Base-by-base conservation (phyloP, 371 early-diverging fungal genomes). In the Mortierella sp. region DNA sequence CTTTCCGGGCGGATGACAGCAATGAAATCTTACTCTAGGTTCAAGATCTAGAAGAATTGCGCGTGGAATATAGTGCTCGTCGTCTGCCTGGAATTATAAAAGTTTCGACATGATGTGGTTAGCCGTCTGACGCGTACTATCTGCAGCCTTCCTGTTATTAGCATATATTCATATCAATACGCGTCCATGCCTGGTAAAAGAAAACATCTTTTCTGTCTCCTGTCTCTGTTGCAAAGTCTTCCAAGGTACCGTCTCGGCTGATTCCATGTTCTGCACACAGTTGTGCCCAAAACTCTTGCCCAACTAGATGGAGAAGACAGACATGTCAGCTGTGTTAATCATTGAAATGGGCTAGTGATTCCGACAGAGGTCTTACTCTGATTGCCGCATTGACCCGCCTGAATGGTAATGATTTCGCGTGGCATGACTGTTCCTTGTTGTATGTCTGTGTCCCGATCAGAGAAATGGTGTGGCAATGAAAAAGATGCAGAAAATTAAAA, bases 151-250 rank as follows among this genome's bases (percentile, higher is more conserved):
- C 3, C n/a, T 17, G n/a, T 45, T 22, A 19, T n/a, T 45, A 45
- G 45, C n/a, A 17, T 6, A 32, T n/a, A 6, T 51, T 10, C 34
- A 17, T 35, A 2, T 15, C 60, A 8, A 19, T n/a, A 9, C 7
- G 1, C 1, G 19, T 28, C 35, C 65, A 67, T 82, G 94, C 96
- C 85, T 99, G 99, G 85, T 99, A 99, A 82, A 99, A 99, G 77
- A 99, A 99, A 31, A 97, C 97, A 80, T 99, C 99, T 86, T 99
- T 99, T 74, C 99, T 86, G 85, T 98, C 98, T 5, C 93, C 95
- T 22, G 91, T 93, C 63, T 93, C 94, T 3, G 94, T 94, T 3
- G 96, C 96, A 86, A 91, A 95, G 61, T 93, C 92, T 79, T 96
- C 94, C 42, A 96, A 83, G 10, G 88, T 93, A 17, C 97, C 97